A percentile compares a stretch with the other conserved stretches of the same genome.
Evolutionary conservation across 768 basidiomycete species (phyloP).

Genomic region (Tephrocybe sp.): DNA sequence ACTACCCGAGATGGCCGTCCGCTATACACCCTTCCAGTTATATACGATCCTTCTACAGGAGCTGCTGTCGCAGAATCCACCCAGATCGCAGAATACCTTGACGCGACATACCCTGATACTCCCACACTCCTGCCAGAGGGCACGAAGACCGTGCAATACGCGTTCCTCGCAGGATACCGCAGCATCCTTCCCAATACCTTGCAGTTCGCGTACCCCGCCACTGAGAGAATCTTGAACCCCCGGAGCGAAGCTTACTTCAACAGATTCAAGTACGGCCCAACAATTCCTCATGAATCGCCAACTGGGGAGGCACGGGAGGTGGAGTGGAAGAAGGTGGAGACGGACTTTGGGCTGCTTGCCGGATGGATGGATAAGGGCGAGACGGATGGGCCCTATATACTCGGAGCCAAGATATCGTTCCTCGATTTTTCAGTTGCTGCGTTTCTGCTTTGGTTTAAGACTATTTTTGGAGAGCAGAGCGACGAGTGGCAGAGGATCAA

Average conservation of each 20-base stretch:
- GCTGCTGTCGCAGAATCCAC: slow-evolving; percentile 33
- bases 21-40: slow-evolving; percentile 38
- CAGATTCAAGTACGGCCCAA: slow-evolving; percentile 17
- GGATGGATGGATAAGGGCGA: slow-evolving; percentile 22
- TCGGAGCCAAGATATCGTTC: slow-evolving; percentile 33
- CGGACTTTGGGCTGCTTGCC: slow-evolving; percentile 17
- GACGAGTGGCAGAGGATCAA: slow-evolving; percentile 34
- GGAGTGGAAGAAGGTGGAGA: slow-evolving; percentile 23
- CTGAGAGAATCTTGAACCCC: slow-evolving; percentile 26
- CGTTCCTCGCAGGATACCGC: slow-evolving; percentile 7
- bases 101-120: slow-evolving; percentile 35
- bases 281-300: slow-evolving; percentile 23
- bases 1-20: slow-evolving; percentile 25
- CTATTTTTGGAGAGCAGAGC: slow-evolving; percentile 26
- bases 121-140: slow-evolving; percentile 30
- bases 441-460: slow-evolving; percentile 18
- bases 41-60: slow-evolving; percentile 34
- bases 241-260: slow-evolving; percentile 34
- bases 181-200: slow-evolving; percentile 2
- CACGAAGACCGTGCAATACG: slow-evolving; percentile 17
- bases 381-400: slow-evolving; percentile 23
- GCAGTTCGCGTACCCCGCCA: slow-evolving; percentile 19
- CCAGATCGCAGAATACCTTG: slow-evolving; percentile 41
- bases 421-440: slow-evolving; percentile 34
- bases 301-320: slow-evolving; percentile 18